Evolutionary conservation across 1,284 basidiomycete genomes (phyloP).

Genomic region (Apiotrichum gracile): DNA sequence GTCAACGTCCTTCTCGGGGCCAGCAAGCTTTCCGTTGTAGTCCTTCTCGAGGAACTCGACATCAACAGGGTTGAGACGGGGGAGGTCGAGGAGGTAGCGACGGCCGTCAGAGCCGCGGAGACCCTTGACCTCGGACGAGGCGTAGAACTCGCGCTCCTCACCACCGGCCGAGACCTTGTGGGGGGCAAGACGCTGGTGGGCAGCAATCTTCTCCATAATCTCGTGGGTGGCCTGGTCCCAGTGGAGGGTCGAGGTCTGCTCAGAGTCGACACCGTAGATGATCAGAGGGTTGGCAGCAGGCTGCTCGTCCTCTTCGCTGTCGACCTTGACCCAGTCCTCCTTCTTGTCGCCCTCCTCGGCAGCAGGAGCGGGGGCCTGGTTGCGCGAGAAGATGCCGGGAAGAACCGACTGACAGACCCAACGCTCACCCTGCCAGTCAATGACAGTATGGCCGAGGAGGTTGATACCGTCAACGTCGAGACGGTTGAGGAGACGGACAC

Average conservation of each 20-base stretch:
- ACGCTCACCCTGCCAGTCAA: slow-evolving; percentile 56
- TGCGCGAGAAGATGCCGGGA: slow-evolving; percentile 54
- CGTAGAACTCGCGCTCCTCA: slow-evolving; percentile 50
- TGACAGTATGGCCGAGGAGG: slow-evolving; percentile 61
- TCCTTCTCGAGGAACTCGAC: slow-evolving; percentile 55
- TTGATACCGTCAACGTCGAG: slow-evolving; percentile 69
- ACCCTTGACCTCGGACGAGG: slow-evolving; percentile 55
- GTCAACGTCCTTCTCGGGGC: slow-evolving; percentile 22
- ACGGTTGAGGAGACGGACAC: slow-evolving; percentile 52
- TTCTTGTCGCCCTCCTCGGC: slow-evolving; percentile 34
- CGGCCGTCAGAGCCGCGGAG: slow-evolving; percentile 54
- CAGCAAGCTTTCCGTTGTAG: slow-evolving; percentile 37
- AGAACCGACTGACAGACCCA: slow-evolving; percentile 57
- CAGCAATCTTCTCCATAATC: slow-evolving; percentile 51
- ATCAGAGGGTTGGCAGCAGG: slow-evolving; percentile 47
- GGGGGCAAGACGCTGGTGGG: slow-evolving; percentile 50
- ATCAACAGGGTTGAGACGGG: slow-evolving; percentile 53
- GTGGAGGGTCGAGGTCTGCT: slow-evolving; percentile 49
- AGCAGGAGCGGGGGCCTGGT: slow-evolving; percentile 22
- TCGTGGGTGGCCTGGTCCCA: slow-evolving; percentile 51
- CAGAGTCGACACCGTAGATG: slow-evolving; percentile 55
- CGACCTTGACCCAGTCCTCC: slow-evolving; percentile 44
- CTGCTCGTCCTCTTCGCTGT: slow-evolving; percentile 64
- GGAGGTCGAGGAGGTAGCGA: slow-evolving; percentile 54
- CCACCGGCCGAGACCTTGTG: slow-evolving; percentile 51